Evolutionary conservation across 2,329 filamentous ascomycete genomes (phyloP), one percentile per base, ranked within the genome.

Genomic region (Fusarium sp.): DNA sequence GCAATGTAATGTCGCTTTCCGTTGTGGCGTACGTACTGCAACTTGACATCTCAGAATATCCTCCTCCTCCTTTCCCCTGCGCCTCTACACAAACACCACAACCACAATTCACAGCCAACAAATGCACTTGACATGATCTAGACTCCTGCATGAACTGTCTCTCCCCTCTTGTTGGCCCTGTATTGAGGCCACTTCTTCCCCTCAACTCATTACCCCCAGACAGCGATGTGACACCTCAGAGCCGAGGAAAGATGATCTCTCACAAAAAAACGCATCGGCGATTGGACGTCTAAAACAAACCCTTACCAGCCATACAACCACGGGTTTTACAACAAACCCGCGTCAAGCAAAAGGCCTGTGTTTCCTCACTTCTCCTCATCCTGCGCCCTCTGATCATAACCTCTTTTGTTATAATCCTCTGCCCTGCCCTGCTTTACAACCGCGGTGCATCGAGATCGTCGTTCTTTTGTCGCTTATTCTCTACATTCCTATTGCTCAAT

Each of bases 191-290:
- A 26, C 33, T 44, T 3, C 14, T 45, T 33, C 53, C 56, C 56
- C 62, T 54, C 63, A 55, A 51, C 66, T 52, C 61, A 42, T 36
- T 26, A 53, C 17, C 43, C 49, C 53, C 61, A n/a, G 36, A 55
- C 46, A 43, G 39, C 28, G 48, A 49, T 54, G 66, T 58, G 40
- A 58, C 46, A 58, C 42, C 55, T 58, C 43, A 56, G 28, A 50
- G 42, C 6, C 28, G 54, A 44, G 49, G 49, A 61, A 69, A 69
- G 34, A 65, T 68, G 60, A 68, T 44, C 36, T 56, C 66, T 69
- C 66, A 69, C 39, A 69, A 69, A 63, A 50, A 11, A 11, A 17
- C 36, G 18, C 48, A 68, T 63, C 43, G 45, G 43, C 43, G 31
- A 45, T 42, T 31, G 28, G 24, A n/a, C n/a, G 17, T 44, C 42